These are phyloP conservation scores for Pleurotus tuoliensis DNA, from an alignment of 768 basidiomycete species.

Conservation along the genomic window DNA sequence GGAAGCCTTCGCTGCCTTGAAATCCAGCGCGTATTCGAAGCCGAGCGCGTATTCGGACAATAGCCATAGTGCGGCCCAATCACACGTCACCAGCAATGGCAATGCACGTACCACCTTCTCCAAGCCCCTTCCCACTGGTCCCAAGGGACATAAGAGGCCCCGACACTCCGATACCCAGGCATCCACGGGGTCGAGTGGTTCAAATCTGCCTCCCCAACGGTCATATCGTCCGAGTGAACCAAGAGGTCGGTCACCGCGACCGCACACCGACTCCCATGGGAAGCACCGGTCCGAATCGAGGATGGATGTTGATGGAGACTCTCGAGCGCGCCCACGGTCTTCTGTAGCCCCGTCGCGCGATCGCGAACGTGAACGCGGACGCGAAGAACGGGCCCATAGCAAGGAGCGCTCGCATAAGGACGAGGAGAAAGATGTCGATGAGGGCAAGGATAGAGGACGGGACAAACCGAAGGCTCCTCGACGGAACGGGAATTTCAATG, in stretches of 20 bases:
- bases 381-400: constrained; percentile 8
- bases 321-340: constrained; percentile 35
- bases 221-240: not conserved
- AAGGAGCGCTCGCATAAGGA: constrained; percentile 19
- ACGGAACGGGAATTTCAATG: constrained; percentile 42
- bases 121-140: constrained; percentile 72
- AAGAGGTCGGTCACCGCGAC: constrained; percentile 7
- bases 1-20: constrained; percentile 39
- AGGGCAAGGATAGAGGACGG: constrained; percentile 28
- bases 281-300: constrained; percentile 15
- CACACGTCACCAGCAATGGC: constrained; percentile 11
- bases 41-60: not conserved
- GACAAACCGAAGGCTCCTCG: constrained; percentile 29
- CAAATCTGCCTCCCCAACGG: constrained; percentile 15
- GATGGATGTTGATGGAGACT: constrained; percentile 42
- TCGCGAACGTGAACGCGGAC: constrained; percentile 6
- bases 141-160: constrained; percentile 77
- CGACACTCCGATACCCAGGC: constrained; percentile 58
- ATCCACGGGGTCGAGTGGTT: constrained; percentile 19
- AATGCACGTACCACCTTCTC: constrained; percentile 29
- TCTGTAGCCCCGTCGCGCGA: constrained; percentile 15
- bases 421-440: constrained; percentile 35
- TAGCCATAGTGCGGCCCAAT: not conserved
- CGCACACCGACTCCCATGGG: constrained; percentile 17
- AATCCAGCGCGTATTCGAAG: not conserved